These are phyloP conservation scores for Citeromyces hawaiiensis DNA, from an alignment of 1,139 yeast genomes.

Conservation along the genomic window DNA sequence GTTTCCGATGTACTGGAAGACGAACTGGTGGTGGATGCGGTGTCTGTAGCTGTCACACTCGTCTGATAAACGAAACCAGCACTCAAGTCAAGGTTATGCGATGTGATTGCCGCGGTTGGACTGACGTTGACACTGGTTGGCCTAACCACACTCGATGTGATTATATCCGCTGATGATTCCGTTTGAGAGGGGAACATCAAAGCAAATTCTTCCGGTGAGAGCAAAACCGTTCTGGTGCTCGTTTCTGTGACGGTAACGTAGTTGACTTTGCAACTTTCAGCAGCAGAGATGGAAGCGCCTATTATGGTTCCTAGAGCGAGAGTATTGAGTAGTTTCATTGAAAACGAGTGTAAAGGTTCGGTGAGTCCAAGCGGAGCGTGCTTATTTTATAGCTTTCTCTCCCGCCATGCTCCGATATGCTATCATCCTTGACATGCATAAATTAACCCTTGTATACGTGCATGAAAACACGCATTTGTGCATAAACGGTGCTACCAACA, in stretches of 20 bases:
- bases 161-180: not conserved
- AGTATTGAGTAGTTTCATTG: not conserved
- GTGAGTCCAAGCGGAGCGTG: not conserved
- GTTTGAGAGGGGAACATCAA: not conserved
- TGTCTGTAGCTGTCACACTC: no score
- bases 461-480: not conserved
- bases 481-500: not conserved
- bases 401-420: not conserved
- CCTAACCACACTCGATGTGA: not conserved
- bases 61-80: not conserved
- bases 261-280: not conserved
- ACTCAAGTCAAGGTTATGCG: not conserved
- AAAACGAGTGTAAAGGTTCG: not conserved
- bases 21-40: constrained; percentile 3
- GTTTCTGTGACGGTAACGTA: not conserved
- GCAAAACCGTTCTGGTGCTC: not conserved
- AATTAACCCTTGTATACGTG: constrained; percentile 1
- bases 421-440: not conserved
- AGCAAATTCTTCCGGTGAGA: not conserved
- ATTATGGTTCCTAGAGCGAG: not conserved
- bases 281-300: not conserved
- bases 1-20: constrained; percentile 10
- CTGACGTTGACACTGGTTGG: not conserved
- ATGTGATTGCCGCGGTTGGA: not conserved
- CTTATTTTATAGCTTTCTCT: not conserved